A percentile compares a stretch with the other conserved stretches of the same genome.
These are phyloP conservation scores for Dactylorhiza incarnata DNA, from an alignment of 106 monocot species.

Conservation along the genomic window DNA sequence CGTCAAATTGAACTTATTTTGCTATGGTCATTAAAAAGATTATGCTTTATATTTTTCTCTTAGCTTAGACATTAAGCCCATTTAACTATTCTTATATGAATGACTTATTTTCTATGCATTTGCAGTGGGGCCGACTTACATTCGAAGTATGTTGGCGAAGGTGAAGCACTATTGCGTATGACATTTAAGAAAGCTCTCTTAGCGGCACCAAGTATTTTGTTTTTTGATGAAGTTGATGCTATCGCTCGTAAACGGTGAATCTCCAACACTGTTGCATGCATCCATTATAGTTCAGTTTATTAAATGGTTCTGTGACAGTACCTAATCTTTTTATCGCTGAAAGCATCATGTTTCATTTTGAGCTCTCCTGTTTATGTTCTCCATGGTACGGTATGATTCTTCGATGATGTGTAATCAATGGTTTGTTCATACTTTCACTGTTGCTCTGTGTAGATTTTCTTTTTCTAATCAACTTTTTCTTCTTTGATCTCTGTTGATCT, in stretches of 20 bases:
- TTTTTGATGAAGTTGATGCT: constrained; percentile 94
- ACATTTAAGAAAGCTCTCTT: constrained; percentile 81
- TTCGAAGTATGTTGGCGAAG: constrained; percentile 98
- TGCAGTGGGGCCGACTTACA: constrained; percentile 85
- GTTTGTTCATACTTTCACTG: not conserved
- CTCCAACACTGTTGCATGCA: not conserved
- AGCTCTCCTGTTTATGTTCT: not conserved
- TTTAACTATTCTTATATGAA: constrained; percentile 7
- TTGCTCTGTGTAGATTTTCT: not conserved
- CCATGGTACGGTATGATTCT: not conserved
- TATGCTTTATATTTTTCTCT: constrained; percentile 1
- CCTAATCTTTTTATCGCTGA: not conserved
- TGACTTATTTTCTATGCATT: not conserved
- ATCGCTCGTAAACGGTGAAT: constrained; percentile 84
- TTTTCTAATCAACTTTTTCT: not conserved
- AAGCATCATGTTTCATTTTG: not conserved
- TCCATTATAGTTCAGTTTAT: not conserved
- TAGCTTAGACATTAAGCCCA: not conserved
- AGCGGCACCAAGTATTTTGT: constrained; percentile 84
- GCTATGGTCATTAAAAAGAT: not conserved
- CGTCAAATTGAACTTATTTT: too few species aligned
- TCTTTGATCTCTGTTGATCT: not conserved
- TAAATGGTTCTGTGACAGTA: not conserved
- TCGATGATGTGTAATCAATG: not conserved
- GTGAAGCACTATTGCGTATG: constrained; percentile 74